Evolutionary conservation across 768 basidiomycete genomes (phyloP).

Genomic region (Suillus variegatus): DNA sequence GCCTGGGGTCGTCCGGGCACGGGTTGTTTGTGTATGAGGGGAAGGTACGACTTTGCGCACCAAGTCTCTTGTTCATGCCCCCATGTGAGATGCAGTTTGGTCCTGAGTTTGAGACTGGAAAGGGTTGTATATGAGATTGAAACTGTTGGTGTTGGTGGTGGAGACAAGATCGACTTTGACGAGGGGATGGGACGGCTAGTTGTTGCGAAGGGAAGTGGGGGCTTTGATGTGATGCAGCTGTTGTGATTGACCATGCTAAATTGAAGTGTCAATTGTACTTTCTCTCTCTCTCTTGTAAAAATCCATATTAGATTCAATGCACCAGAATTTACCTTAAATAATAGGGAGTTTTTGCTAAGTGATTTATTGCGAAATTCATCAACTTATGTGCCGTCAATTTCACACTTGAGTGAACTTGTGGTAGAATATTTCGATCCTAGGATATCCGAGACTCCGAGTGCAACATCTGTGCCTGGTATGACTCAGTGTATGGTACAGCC

Average conservation of each 20-base stretch:
- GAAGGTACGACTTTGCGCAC: slow-evolving; percentile 24
- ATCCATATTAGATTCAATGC: too few species aligned
- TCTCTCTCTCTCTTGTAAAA: too few species aligned
- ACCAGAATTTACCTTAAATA: too few species aligned
- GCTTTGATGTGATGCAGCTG: slow-evolving; percentile 29
- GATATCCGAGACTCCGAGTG: too few species aligned
- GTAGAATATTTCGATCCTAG: too few species aligned
- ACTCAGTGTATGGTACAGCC: too few species aligned
- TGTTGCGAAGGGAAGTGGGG: slow-evolving; percentile 23
- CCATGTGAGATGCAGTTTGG: slow-evolving; percentile 33
- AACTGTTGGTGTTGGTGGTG: not conserved
- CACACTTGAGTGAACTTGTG: too few species aligned
- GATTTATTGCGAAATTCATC: too few species aligned
- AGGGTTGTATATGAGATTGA: slow-evolving; percentile 17
- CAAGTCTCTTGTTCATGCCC: slow-evolving; percentile 20
- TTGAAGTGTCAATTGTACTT: not conserved
- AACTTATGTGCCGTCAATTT: too few species aligned
- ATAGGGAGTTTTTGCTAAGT: too few species aligned
- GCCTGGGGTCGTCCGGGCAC: slow-evolving; percentile 28
- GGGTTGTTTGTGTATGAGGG: slow-evolving; percentile 25
- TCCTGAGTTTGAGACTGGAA: slow-evolving; percentile 27
- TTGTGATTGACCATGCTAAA: not conserved
- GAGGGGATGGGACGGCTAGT: slow-evolving; percentile 34
- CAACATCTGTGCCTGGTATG: too few species aligned
- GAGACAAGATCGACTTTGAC: slow-evolving; percentile 32